These are phyloP conservation scores for Aspergillus diversus DNA, from an alignment of 495 filamentous ascomycete genomes.

Conservation along the genomic window DNA sequence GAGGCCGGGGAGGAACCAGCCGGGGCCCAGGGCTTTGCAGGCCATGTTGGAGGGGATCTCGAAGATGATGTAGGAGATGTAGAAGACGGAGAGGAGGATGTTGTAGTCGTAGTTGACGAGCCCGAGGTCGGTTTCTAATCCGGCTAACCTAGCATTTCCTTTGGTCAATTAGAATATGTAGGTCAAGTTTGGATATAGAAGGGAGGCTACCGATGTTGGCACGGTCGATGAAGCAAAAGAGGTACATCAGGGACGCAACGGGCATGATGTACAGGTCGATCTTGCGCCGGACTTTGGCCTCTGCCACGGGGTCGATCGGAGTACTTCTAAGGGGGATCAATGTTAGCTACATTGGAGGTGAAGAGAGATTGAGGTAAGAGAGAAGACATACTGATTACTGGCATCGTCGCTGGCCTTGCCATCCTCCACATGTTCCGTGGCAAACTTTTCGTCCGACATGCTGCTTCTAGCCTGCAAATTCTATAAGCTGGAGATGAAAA, in stretches of 20 bases:
- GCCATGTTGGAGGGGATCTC: conserved; percentile 75
- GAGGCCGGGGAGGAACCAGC: conserved; percentile 53
- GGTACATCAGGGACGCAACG: conserved; percentile 51
- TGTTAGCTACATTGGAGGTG: no score
- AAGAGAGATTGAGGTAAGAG: no score
- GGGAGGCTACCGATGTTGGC: conserved; percentile 59
- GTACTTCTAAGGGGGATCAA: no score
- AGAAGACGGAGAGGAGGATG: conserved; percentile 66
- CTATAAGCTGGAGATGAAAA: no score
- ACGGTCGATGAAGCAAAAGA: conserved; percentile 61
- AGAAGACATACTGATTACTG: no score
- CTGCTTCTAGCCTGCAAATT: no score
- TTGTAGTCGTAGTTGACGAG: conserved; percentile 62
- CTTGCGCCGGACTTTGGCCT: conserved; percentile 52
- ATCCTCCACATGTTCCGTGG: no score
- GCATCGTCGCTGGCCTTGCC: no score
- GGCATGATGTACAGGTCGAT: conserved; percentile 53
- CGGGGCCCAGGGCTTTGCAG: conserved; percentile 54
- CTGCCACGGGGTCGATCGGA: conserved; percentile 63
- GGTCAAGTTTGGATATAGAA: no score
- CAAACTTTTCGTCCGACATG: no score
- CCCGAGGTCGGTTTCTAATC: conserved; percentile 60
- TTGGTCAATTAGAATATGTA: conserved; percentile 28
- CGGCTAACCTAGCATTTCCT: conserved; percentile 65
- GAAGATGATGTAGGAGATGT: conserved; percentile 70